Conservation (phyloP, 2,329 filamentous ascomycete genomes). For the Talaromyces marneffei region DNA sequence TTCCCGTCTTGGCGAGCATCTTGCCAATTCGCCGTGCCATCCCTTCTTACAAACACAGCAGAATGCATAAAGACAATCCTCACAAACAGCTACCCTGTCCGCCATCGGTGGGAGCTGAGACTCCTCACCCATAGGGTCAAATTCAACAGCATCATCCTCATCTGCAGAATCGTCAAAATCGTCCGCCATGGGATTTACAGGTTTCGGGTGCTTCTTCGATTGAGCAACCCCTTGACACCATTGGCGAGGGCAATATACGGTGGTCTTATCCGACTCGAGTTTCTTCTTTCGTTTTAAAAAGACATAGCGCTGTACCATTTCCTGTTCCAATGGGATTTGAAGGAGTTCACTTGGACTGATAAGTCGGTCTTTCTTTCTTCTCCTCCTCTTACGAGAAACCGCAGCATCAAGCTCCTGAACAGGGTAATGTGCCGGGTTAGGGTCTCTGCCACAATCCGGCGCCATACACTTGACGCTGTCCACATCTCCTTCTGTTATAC, state of each 20-base stretch:
- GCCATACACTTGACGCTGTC: conserved; percentile 71
- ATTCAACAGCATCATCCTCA: conserved; percentile 37
- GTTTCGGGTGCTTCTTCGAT: conserved; percentile 67
- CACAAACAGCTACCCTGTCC: conserved; percentile 75
- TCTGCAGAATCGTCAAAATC: conserved; percentile 45
- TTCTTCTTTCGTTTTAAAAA: conserved; percentile 87
- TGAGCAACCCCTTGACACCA: conserved; percentile 90
- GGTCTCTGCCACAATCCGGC: conserved; percentile 68
- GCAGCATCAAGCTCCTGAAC: conserved; percentile 1
- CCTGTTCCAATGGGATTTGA: conserved; percentile 65
- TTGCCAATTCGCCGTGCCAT: conserved; percentile 92
- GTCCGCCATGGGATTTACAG: conserved; percentile 57
- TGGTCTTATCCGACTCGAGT: conserved; percentile 84
- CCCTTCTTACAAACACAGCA: conserved; percentile 67
- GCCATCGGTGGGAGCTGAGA: conserved; percentile 43
- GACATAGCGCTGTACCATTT: conserved; percentile 77
- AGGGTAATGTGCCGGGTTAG: conserved; percentile 24
- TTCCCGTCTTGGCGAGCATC: conserved; percentile 57
- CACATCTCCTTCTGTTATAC: conserved; percentile 80
- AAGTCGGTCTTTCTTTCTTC: conserved; percentile 58
- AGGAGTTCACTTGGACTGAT: conserved; percentile 79
- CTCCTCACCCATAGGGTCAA: conserved; percentile 42
- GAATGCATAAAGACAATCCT: conserved; percentile 85
- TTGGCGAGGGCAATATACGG: conserved; percentile 81
- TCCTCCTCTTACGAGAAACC: conserved; percentile 32